Percentiles rank a stretch among this genome's conserved stretches.
Evolutionary conservation across 1,284 basidiomycete genomes (phyloP).

Genomic region (Coniferiporia sulphurascens): DNA sequence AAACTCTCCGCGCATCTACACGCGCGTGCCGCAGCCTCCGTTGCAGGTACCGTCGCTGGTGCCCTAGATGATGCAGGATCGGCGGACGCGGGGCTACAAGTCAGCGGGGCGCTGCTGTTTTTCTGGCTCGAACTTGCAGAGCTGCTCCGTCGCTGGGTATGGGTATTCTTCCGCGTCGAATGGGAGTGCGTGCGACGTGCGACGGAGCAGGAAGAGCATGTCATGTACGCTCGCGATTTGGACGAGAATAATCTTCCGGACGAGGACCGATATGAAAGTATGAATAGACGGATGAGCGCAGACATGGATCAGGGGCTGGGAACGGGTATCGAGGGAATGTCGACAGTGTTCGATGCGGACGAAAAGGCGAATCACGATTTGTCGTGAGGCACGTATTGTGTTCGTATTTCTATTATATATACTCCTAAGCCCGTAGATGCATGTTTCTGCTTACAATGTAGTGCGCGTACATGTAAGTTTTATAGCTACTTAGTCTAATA

Average conservation of each 20-base stretch:
- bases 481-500: too few species aligned
- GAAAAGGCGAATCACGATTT: not conserved
- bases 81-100: not conserved
- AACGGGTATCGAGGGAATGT: slow-evolving; percentile 7
- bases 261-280: not conserved
- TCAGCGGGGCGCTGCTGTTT: slow-evolving; percentile 77
- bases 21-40: slow-evolving; percentile 42
- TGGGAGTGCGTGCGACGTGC: slow-evolving; percentile 79
- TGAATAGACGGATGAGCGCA: not conserved
- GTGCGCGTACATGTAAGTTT: not conserved
- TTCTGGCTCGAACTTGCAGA: slow-evolving; percentile 93
- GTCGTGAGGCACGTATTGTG: not conserved
- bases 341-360: not conserved
- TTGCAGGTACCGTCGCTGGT: not conserved
- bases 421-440: not conserved
- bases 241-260: not conserved
- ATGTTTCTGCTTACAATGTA: not conserved
- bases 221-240: not conserved
- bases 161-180: slow-evolving; percentile 95
- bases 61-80: not conserved
- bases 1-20: slow-evolving; percentile 89
- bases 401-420: not conserved
- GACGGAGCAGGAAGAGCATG: slow-evolving; percentile 20
- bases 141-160: slow-evolving; percentile 87
- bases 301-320: not conserved